Evolutionary conservation across 75 land plant genomes (phyloP).

Genomic region (Cupressus sempervirens): DNA sequence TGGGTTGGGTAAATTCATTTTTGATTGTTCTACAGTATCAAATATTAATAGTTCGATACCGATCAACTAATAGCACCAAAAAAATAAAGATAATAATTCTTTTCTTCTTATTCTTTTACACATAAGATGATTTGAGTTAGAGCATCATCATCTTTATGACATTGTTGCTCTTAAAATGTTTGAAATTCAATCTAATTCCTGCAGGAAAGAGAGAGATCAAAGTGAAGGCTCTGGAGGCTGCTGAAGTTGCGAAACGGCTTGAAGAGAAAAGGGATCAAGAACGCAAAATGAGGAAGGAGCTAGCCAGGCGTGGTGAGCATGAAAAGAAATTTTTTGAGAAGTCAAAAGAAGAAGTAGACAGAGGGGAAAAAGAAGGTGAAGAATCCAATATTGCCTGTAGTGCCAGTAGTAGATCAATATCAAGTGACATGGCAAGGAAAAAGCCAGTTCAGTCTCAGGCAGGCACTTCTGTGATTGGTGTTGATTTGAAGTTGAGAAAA

Average conservation of each 20-base stretch:
- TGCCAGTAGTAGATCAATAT: slow-evolving; percentile 16
- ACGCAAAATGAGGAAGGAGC: slow-evolving; percentile 60
- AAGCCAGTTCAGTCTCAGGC: background rate
- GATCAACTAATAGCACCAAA: slow-evolving; percentile 5
- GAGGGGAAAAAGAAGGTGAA: slow-evolving; percentile 10
- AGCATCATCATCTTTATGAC: background rate
- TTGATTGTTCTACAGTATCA: background rate
- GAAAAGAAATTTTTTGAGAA: slow-evolving; percentile 21
- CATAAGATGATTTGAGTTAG: background rate
- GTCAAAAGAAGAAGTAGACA: slow-evolving; percentile 16
- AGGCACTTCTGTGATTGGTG: slow-evolving; percentile 2
- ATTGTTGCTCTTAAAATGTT: slow-evolving; percentile 4
- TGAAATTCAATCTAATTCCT: background rate
- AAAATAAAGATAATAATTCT: background rate
- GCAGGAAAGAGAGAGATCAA: slow-evolving; percentile 86
- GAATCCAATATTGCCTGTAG: slow-evolving; percentile 6
- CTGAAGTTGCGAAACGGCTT: slow-evolving; percentile 78
- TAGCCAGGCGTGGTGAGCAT: slow-evolving; percentile 31
- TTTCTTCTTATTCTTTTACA: background rate
- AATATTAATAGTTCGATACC: background rate
- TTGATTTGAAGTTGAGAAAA: slow-evolving; percentile 22
- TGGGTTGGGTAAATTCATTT: background rate
- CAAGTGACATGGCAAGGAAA: slow-evolving; percentile 6
- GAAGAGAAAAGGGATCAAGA: slow-evolving; percentile 70
- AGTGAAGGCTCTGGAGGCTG: slow-evolving; percentile 91